Evolutionary conservation across 345 rosid species (phyloP).

Genomic region (Geranium rotundifolium): DNA sequence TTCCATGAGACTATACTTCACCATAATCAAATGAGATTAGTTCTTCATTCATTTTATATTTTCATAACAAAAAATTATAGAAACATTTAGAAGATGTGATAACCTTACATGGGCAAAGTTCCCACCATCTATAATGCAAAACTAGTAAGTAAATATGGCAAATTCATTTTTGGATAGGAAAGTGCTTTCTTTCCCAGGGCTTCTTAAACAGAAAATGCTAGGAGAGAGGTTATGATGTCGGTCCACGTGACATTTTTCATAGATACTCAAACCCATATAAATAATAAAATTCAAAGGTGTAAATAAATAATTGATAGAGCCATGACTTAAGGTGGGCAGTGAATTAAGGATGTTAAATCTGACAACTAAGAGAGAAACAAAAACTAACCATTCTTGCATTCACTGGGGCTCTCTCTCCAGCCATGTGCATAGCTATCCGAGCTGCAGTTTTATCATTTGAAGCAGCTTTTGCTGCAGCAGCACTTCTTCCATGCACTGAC

Average conservation of each 20-base stretch:
- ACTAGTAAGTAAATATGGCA: background rate
- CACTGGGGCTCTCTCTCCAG: constrained; percentile 84
- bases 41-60: too few species aligned
- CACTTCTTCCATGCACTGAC: constrained; percentile 91
- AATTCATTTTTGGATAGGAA: background rate
- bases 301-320: background rate
- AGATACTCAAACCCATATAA: background rate
- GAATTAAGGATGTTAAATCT: background rate
- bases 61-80: too few species aligned
- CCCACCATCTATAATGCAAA: background rate
- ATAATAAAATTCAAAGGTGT: background rate
- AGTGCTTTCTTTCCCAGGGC: background rate
- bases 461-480: constrained; percentile 80
- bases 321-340: background rate
- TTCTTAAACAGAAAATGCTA: background rate
- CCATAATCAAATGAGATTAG: too few species aligned
- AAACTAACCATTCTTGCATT: constrained; percentile 71
- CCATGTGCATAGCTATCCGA: constrained; percentile 89
- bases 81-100: background rate
- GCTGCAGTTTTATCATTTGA: constrained; percentile 80
- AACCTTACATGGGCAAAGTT: background rate
- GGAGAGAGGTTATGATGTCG: background rate
- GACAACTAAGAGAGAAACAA: constrained; percentile 1
- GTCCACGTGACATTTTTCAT: background rate
- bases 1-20: too few species aligned